Evolutionary conservation across 768 basidiomycete species (phyloP).

Genomic region (Asterophora parasitica): DNA sequence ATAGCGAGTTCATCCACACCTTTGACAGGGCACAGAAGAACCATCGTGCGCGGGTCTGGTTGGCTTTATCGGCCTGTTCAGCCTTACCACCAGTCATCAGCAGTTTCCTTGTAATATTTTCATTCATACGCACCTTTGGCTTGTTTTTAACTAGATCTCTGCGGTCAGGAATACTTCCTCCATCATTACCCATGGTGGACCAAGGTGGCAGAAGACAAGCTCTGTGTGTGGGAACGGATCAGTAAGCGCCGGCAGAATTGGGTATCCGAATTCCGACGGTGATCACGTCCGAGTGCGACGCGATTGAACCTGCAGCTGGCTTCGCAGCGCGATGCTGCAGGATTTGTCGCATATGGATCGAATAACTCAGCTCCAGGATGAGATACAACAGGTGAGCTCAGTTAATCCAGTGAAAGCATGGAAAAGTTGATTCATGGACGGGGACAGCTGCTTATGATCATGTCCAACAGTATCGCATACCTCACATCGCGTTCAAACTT

Average conservation of each 20-base stretch:
- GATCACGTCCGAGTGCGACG: too few relatives aligned
- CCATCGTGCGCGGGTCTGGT: conserved; percentile 85
- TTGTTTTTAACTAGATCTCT: conserved; percentile 72
- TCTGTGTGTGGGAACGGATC: conserved; percentile 2
- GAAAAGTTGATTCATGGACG: background rate
- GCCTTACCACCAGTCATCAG: conserved; percentile 34
- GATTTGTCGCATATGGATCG: conserved; percentile 93
- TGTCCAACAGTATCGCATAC: conserved; percentile 79
- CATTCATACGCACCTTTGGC: conserved; percentile 47
- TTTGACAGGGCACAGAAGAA: conserved; percentile 94
- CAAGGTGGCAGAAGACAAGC: background rate
- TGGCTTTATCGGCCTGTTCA: conserved; percentile 87
- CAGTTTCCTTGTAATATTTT: background rate
- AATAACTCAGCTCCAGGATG: conserved; percentile 93
- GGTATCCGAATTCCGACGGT: too few relatives aligned
- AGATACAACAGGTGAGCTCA: conserved; percentile 71
- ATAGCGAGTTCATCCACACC: conserved; percentile 37
- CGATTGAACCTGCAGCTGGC: background rate
- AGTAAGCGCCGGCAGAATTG: background rate
- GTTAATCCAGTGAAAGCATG: too few relatives aligned
- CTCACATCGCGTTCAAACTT: conserved; percentile 75
- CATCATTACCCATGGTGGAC: conserved; percentile 74
- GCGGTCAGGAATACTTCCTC: conserved; percentile 83
- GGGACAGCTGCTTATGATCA: conserved; percentile 75
- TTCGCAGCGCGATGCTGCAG: conserved; percentile 80